Conservation (phyloP, 2,329 filamentous ascomycete species). For the Diaporthe humulicola region DNA sequence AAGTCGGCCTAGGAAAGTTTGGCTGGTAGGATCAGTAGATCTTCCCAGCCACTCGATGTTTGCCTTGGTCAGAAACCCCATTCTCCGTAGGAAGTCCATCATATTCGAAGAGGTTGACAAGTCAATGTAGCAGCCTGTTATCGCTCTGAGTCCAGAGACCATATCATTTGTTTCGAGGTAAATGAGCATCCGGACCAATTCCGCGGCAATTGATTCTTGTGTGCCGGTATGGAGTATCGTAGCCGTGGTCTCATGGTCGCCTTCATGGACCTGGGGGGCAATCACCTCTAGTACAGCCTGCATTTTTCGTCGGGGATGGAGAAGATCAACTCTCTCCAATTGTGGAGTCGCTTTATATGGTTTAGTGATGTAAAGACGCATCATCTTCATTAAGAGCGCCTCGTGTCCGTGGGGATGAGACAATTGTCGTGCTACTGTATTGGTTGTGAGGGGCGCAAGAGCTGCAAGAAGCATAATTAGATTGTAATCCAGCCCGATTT, state of each 20-base stretch:
- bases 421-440: not conserved
- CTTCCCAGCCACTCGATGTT: not conserved
- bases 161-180: not conserved
- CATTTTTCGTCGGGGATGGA: not conserved
- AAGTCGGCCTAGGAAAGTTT: not conserved
- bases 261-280: not conserved
- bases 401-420: not conserved
- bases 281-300: not conserved
- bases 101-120: rapidly evolving
- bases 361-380: not conserved
- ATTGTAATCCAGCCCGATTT: not conserved
- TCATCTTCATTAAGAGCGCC: not conserved
- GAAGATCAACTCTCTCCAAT: not conserved
- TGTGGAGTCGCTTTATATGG: rapidly evolving
- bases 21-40: not conserved
- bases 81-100: not conserved
- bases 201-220: not conserved
- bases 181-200: not conserved
- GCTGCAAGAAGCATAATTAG: not conserved
- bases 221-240: not conserved
- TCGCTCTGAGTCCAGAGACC: rapidly evolving
- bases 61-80: not conserved
- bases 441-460: not conserved
- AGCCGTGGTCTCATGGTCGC: slow-evolving; percentile 7
- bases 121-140: not conserved